A percentile compares a stretch with the other conserved stretches of the same genome.
These are phyloP conservation scores for Amoeboaphelidium protococcarum DNA, from an alignment of 371 early-diverging fungal genomes.

Conservation along the genomic window DNA sequence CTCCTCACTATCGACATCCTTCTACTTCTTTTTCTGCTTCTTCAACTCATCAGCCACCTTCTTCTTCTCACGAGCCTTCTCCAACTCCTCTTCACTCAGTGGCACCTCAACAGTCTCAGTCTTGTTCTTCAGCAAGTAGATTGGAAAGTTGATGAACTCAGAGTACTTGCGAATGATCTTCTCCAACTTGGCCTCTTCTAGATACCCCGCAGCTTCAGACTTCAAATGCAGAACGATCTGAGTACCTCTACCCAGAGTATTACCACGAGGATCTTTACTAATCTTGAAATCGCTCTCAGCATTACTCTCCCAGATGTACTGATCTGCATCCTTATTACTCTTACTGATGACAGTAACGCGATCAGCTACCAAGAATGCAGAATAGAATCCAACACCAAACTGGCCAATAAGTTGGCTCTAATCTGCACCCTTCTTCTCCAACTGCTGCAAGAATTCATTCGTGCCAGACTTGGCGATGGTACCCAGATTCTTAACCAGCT, in stretches of 20 bases:
- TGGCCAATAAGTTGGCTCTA: slow-evolving; percentile 88
- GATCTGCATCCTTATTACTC: slow-evolving; percentile 77
- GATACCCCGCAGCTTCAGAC: slow-evolving; percentile 70
- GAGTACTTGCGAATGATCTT: slow-evolving; percentile 86
- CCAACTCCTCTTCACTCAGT: slow-evolving; percentile 53
- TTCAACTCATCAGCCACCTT: no score
- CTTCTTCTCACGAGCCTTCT: no score
- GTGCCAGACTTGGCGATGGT: slow-evolving; percentile 90
- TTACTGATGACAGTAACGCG: slow-evolving; percentile 80
- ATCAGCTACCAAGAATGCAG: slow-evolving; percentile 85
- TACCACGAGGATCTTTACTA: background rate
- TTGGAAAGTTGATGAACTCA: slow-evolving; percentile 77
- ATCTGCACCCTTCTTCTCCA: slow-evolving; percentile 20
- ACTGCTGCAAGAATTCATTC: slow-evolving; percentile 50
- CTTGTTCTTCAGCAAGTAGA: slow-evolving; percentile 25
- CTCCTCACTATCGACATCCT: slow-evolving; percentile 40
- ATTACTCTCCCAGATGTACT: slow-evolving; percentile 80
- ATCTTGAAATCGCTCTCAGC: slow-evolving; percentile 22
- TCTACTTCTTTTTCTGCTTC: no score
- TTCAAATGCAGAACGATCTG: slow-evolving; percentile 66
- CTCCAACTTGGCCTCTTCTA: slow-evolving; percentile 50
- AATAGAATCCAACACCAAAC: slow-evolving; percentile 98
- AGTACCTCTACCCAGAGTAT: slow-evolving; percentile 53
- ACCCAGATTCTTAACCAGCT: slow-evolving; percentile 84
- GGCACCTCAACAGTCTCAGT: background rate